Percentiles rank a stretch among this genome's conserved stretches.
phyloP scores from a whole-genome alignment of 2,329 filamentous ascomycete species.

The Colletotrichum costaricense region DNA sequence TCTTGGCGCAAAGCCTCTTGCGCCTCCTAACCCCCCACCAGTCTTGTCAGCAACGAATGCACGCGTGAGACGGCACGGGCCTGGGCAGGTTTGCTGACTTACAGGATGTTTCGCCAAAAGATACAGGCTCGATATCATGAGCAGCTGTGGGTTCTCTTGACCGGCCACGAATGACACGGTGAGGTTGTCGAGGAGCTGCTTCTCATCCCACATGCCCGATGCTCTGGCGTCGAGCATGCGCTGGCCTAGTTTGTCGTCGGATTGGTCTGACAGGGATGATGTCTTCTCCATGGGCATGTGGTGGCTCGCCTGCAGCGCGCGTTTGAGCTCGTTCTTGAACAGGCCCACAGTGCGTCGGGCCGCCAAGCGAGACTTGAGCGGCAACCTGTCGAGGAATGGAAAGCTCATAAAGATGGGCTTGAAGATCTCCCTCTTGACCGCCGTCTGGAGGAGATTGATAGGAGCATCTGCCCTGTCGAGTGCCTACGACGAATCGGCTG shows the following conservation, averaged over 20 bases:
- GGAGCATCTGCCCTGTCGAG: conserved; percentile 37
- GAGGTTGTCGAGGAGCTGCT: conserved; percentile 52
- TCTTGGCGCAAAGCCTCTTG: conserved; percentile 47
- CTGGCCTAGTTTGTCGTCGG: conserved; percentile 32
- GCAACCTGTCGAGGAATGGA: conserved; percentile 43
- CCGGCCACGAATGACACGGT: conserved; percentile 53
- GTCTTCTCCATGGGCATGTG: neutral
- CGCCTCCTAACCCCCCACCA: conserved; percentile 36
- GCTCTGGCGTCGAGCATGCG: conserved; percentile 39
- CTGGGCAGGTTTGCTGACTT: conserved; percentile 10
- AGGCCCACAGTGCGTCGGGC: conserved; percentile 41
- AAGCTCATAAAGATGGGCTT: conserved; percentile 49
- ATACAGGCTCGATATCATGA: conserved; percentile 49
- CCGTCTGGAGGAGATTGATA: conserved; percentile 40
- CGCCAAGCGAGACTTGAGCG: conserved; percentile 41
- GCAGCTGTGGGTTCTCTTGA: conserved; percentile 54
- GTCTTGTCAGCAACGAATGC: conserved; percentile 9
- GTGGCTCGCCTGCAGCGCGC: conserved; percentile 25
- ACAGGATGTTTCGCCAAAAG: conserved; percentile 47
- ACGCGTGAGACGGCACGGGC: conserved; percentile 1
- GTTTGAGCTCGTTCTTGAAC: conserved; percentile 42
- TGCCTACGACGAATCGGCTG: conserved; percentile 36
- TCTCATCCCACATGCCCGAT: conserved; percentile 41
- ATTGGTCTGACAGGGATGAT: conserved; percentile 4
- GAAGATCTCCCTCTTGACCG: conserved; percentile 47